Evolutionary conservation across 2,329 filamentous ascomycete species (phyloP).

Genomic region (Claviceps monticola): DNA sequence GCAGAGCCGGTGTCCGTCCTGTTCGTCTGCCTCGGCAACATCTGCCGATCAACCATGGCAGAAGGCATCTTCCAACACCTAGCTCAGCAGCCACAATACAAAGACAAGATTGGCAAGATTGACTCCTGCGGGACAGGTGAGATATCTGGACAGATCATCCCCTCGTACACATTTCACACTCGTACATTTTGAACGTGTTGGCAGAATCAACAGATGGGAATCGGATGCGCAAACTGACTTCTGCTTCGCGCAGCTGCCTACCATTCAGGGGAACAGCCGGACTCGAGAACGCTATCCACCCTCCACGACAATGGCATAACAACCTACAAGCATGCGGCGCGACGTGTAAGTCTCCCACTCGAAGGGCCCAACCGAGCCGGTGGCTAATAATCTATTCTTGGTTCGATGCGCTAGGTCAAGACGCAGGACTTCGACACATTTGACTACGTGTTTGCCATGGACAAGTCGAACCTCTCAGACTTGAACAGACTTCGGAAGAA

Average conservation of each 20-base stretch:
- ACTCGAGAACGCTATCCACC: constrained; percentile 71
- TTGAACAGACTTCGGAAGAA: constrained; percentile 46
- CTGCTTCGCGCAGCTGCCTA: constrained; percentile 47
- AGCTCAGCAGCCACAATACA: constrained; percentile 44
- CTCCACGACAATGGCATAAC: constrained; percentile 61
- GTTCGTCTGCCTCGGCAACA: constrained; percentile 95
- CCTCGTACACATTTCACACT: not conserved
- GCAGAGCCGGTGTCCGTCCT: constrained; percentile 52
- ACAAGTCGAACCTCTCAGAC: constrained; percentile 64
- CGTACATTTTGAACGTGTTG: not conserved
- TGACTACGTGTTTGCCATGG: constrained; percentile 94
- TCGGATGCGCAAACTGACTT: not conserved
- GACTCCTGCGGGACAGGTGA: constrained; percentile 78
- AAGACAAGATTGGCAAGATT: constrained; percentile 48
- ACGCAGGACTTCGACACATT: constrained; percentile 67
- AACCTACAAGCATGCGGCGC: constrained; percentile 62
- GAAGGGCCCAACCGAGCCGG: not conserved
- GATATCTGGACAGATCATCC: not conserved
- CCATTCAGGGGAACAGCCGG: constrained; percentile 63
- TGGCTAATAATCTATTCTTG: not conserved
- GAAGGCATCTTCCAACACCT: constrained; percentile 80
- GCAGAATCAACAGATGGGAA: no score
- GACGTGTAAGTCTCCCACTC: constrained; percentile 41
- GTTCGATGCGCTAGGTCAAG: constrained; percentile 26
- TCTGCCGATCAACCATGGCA: constrained; percentile 88